Percentiles rank a stretch among this genome's conserved stretches.
Conservation (phyloP, 2,329 filamentous ascomycete species). For the Macroventuria anomochaeta region DNA sequence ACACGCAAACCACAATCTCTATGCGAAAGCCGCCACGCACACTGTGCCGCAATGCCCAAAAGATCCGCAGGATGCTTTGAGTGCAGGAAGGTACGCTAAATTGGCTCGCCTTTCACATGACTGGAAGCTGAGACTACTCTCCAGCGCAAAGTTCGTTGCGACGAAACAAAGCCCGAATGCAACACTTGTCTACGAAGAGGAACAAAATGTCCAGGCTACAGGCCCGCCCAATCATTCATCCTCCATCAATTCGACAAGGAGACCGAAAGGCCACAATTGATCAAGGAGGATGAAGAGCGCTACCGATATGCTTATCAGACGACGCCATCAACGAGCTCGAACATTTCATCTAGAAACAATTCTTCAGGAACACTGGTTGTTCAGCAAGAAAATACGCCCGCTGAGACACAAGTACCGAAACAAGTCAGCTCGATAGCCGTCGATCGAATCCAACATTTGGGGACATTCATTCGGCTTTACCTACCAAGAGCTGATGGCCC, state of each 20-base stretch:
- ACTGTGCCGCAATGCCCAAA: constrained; percentile 42
- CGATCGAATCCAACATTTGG: constrained; percentile 45
- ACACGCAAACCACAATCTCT: background rate
- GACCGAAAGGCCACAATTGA: constrained; percentile 37
- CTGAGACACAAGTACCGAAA: constrained; percentile 32
- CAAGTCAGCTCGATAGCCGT: constrained; percentile 44
- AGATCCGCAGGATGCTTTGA: constrained; percentile 47
- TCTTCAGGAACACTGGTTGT: constrained; percentile 18
- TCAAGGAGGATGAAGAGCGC: constrained; percentile 45
- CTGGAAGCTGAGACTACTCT: constrained; percentile 9
- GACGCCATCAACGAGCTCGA: constrained; percentile 6
- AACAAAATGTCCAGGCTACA: constrained; percentile 46
- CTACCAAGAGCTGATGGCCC: constrained; percentile 38
- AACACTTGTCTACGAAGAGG: constrained; percentile 43
- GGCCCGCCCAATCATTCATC: constrained; percentile 45
- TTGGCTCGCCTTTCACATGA: constrained; percentile 11
- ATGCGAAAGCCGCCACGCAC: constrained; percentile 16
- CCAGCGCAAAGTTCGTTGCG: constrained; percentile 46
- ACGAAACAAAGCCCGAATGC: constrained; percentile 47
- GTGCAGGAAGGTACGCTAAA: constrained; percentile 41
- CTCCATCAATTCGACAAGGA: constrained; percentile 43
- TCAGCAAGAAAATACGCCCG: constrained; percentile 20
- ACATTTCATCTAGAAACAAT: constrained; percentile 7
- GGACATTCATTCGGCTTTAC: constrained; percentile 44
- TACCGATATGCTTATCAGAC: constrained; percentile 42